These are phyloP conservation scores for Spathaspora sp. DNA, from an alignment of 1,139 yeast species.

Conservation along the genomic window DNA sequence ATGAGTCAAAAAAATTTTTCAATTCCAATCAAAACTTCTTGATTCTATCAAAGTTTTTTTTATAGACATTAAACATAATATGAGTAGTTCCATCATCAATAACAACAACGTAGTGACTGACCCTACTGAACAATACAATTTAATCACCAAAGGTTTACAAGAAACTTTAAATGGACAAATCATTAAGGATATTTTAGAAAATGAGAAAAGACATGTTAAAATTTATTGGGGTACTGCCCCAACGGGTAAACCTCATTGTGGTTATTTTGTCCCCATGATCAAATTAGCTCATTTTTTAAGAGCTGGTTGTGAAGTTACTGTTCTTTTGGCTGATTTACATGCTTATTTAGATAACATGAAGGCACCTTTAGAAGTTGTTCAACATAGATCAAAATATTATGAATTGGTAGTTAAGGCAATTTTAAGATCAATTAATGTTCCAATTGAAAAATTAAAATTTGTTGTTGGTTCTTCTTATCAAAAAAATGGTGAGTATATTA, in stretches of 20 bases:
- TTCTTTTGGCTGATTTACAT: conserved; percentile 93
- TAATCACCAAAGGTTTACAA: conserved; percentile 84
- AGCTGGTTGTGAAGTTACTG: conserved; percentile 95
- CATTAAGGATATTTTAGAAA: conserved; percentile 79
- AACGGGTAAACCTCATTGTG: conserved; percentile 98
- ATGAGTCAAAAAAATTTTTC: background rate
- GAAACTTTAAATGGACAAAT: conserved; percentile 89
- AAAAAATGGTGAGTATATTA: conserved; percentile 68
- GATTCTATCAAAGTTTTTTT: no score
- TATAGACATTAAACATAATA: background rate
- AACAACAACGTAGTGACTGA: conserved; percentile 10
- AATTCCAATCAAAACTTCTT: background rate
- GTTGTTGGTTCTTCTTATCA: conserved; percentile 90
- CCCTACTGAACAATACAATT: conserved; percentile 68
- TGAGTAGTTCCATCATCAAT: conserved; percentile 19
- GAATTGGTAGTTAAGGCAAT: conserved; percentile 81
- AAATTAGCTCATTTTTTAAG: conserved; percentile 91
- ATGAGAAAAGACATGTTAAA: conserved; percentile 76
- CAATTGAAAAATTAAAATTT: conserved; percentile 83
- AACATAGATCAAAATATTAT: conserved; percentile 86
- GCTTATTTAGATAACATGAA: conserved; percentile 98
- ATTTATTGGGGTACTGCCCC: conserved; percentile 87
- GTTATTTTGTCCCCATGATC: conserved; percentile 97
- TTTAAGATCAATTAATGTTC: conserved; percentile 81
- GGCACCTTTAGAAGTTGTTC: conserved; percentile 92